Percentiles rank a stretch among this genome's conserved stretches.
Evolutionary conservation across 257 asterid genomes (phyloP).

Genomic region (Ligustrum vulgare): DNA sequence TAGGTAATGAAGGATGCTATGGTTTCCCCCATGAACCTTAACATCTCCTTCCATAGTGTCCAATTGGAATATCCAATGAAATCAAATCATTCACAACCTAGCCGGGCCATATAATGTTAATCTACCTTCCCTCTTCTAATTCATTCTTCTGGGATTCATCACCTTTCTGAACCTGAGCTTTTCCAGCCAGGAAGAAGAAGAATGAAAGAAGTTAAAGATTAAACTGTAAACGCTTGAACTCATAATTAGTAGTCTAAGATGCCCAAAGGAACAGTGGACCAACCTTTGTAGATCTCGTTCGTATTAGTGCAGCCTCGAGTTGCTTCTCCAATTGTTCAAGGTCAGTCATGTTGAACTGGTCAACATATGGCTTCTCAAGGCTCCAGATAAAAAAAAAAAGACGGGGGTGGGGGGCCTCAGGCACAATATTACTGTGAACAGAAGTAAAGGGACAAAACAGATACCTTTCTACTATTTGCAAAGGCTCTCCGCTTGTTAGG

Average conservation of each 20-base stretch:
- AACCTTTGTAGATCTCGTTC: constrained; percentile 51
- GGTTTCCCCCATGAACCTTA: neutral
- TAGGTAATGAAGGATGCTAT: neutral
- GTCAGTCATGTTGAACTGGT: constrained; percentile 42
- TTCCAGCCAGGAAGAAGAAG: neutral
- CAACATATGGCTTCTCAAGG: constrained; percentile 36
- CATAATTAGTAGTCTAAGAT: neutral
- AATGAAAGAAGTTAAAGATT: neutral
- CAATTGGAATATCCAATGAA: neutral
- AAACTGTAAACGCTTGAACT: neutral
- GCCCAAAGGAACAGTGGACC: neutral
- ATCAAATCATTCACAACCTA: neutral
- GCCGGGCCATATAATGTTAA: neutral
- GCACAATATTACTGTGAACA: neutral
- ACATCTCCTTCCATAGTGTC: neutral
- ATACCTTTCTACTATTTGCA: constrained; percentile 54
- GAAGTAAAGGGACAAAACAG: constrained; percentile 12
- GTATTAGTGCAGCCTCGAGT: constrained; percentile 47
- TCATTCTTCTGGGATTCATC: neutral
- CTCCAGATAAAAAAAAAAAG: constrained; percentile 28
- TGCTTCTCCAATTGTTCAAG: constrained; percentile 47
- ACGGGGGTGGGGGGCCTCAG: neutral
- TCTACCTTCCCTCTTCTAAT: neutral
- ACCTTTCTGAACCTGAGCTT: neutral
- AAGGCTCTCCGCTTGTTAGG: constrained; percentile 43